A percentile compares a stretch with the other conserved stretches of the same genome.
These are phyloP conservation scores for Cryptosporidium tyzzeri DNA, from an alignment of 169 alveolate genomes.

Conservation along the genomic window DNA sequence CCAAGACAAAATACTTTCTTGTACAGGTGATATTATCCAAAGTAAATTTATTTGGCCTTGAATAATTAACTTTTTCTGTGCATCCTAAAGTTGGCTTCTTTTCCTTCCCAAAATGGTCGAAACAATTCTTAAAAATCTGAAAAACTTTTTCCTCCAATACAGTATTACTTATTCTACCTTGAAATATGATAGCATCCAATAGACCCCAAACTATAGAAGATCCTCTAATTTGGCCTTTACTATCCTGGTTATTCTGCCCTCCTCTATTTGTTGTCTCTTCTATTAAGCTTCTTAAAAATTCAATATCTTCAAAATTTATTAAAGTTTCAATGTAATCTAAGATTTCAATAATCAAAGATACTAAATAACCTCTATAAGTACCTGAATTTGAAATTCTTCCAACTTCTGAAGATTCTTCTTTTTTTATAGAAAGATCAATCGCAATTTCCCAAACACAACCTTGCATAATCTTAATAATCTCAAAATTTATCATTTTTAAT, in stretches of 20 bases:
- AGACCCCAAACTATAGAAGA: slow-evolving; percentile 31
- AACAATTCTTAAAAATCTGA: background rate
- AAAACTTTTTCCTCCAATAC: slow-evolving; percentile 7
- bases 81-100: background rate
- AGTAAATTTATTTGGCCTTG: background rate
- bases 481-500: slow-evolving; percentile 4
- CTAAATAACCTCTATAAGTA: background rate
- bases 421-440: background rate
- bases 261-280: background rate
- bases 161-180: background rate
- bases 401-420: background rate
- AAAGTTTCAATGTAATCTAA: slow-evolving; percentile 31
- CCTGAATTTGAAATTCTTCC: background rate
- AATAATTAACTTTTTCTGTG: background rate
- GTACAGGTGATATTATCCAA: background rate
- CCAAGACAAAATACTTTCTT: slow-evolving; percentile 3
- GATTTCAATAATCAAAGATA: slow-evolving; percentile 30
- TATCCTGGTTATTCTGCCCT: background rate
- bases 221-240: background rate
- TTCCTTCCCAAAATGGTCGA: background rate
- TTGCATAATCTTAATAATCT: background rate
- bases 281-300: background rate
- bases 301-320: background rate
- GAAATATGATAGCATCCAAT: slow-evolving; percentile 36
- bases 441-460: background rate